These are phyloP conservation scores for Suhomyces sp. DNA, from an alignment of 805 yeast genomes.

Conservation along the genomic window DNA sequence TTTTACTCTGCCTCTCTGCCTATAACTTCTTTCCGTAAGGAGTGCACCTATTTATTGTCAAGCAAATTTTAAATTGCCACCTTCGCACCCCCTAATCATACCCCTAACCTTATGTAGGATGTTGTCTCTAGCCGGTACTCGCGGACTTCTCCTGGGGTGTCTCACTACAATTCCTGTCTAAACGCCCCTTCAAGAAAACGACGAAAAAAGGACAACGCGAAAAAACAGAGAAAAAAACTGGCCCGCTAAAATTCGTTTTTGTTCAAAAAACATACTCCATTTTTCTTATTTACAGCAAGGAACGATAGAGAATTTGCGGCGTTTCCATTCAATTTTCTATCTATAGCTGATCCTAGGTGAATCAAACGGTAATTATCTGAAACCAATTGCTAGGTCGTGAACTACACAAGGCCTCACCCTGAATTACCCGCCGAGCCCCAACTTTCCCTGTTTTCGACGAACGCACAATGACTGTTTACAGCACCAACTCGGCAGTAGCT, in stretches of 20 bases:
- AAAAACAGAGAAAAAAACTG: constrained; percentile 1
- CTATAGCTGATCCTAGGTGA: not conserved
- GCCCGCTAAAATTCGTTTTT: not conserved
- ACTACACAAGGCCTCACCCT: not conserved
- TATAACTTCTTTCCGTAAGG: not conserved
- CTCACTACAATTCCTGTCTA: not conserved
- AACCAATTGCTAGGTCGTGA: not conserved
- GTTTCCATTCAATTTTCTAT: not conserved
- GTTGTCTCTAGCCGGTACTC: not conserved
- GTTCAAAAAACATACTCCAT: not conserved
- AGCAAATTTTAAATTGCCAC: not conserved
- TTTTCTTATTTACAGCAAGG: not conserved
- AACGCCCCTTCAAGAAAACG: constrained; percentile 4
- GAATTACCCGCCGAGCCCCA: not conserved
- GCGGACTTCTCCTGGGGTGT: not conserved
- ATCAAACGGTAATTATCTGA: not conserved
- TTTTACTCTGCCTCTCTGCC: not conserved
- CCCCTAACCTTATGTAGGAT: not conserved
- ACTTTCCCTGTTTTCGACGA: not conserved
- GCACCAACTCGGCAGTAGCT: constrained; percentile 30
- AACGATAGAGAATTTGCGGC: not conserved
- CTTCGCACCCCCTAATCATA: not conserved
- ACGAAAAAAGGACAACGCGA: constrained; percentile 2
- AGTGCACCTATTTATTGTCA: not conserved
- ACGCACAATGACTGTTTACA: constrained; percentile 30